Base-by-base conservation (phyloP, 2,329 filamentous ascomycete species). In the Colletotrichum neosansevieriae region DNA sequence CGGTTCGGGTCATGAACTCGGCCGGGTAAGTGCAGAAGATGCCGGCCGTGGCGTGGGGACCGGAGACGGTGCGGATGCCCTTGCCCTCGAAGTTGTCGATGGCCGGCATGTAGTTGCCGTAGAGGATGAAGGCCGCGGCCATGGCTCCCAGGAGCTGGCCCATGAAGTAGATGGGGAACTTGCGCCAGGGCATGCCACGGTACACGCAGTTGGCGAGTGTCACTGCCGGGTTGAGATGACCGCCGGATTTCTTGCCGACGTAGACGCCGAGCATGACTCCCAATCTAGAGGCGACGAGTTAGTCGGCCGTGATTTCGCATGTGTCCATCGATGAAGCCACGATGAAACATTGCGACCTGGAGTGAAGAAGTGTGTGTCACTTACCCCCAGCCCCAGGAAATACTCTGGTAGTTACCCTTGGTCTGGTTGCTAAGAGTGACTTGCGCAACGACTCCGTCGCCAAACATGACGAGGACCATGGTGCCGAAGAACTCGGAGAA, bases 21-120 rank as follows among this genome's bases (percentile, higher is more conserved):
- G 88, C 87, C 0, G 91, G 91, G 73, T 93, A 93, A 0, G 91
- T 93, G 82, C 88, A 91, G 76, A 93, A 93, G 71, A 94, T 88
- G 2, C 87, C 90, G 0, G 89, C 91, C 0, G 90, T 90, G 1
- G 90, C 85, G 50, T 86, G 91, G 29, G 79, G 76, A 9, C 81
- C 85, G 45, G 79, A 77, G 0, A 93, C 90, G 1, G 89, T 92
- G 24, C 91, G 84, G 65, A 91, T 82, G 13, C 84, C 81, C 3
- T 83, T 85, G 13, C 89, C 91, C 76, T 92, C 90, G 72, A 86
- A 89, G 21, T 79, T 76, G 72, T 92, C 85, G 72, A 93, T 91
- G 36, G 89, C 89, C 6, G 85, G 86, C 63, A 86, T 85, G 76
- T 90, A 90, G 77, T 90, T 90, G 21, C 81, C 87, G 73, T 90